These are phyloP conservation scores for Brassica incana DNA, from an alignment of 345 rosid genomes.

Conservation along the genomic window DNA sequence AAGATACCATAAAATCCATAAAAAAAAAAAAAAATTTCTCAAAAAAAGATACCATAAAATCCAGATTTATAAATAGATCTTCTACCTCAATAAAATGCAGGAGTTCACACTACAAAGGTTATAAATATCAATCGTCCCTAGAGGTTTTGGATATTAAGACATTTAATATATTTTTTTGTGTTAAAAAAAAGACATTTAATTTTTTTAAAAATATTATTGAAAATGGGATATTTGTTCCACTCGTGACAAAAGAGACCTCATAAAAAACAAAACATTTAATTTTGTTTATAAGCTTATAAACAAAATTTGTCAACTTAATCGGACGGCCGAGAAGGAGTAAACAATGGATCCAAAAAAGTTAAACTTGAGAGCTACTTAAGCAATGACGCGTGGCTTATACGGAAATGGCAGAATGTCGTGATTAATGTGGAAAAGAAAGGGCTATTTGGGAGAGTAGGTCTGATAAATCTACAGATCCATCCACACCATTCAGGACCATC, in stretches of 20 bases:
- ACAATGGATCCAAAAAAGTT: not conserved
- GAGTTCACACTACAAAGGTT: too few species aligned
- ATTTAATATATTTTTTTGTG: not conserved
- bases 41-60: not conserved
- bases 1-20: not conserved
- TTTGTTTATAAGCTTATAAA: not conserved
- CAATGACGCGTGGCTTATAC: conserved; percentile 24
- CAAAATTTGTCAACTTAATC: conserved; percentile 11
- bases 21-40: too few species aligned
- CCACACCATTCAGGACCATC: conserved; percentile 24
- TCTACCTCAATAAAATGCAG: too few species aligned
- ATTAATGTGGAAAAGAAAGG: not conserved
- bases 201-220: not conserved
- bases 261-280: not conserved
- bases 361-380: conserved; percentile 31
- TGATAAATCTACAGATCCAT: conserved; percentile 38
- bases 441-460: conserved; percentile 13
- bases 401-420: conserved; percentile 23
- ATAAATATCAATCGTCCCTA: not conserved
- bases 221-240: not conserved
- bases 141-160: not conserved
- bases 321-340: conserved; percentile 29
- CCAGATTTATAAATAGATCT: not conserved
- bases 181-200: too few species aligned
- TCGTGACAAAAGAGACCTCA: not conserved